A percentile compares a stretch with the other conserved stretches of the same genome.
Evolutionary conservation across 2,329 filamentous ascomycete species (phyloP).

Genomic region (Nemania bipapillata): DNA sequence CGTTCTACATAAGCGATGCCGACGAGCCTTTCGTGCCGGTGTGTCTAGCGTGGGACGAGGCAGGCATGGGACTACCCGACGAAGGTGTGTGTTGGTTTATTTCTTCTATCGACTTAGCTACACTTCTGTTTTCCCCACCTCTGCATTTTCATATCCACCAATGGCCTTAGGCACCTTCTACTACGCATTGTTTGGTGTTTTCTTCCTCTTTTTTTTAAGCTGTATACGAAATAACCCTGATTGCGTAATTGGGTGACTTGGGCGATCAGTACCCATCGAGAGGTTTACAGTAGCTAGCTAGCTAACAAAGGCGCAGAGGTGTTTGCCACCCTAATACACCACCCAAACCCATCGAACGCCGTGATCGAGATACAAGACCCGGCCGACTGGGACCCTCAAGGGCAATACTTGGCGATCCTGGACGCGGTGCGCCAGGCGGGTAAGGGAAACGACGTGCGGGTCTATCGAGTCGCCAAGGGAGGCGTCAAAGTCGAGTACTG

Average conservation of each 20-base stretch:
- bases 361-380: conserved; percentile 73
- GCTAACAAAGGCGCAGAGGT: conserved; percentile 63
- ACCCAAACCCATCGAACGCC: conserved; percentile 63
- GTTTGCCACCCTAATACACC: conserved; percentile 74
- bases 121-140: background rate
- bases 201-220: too few relatives aligned
- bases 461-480: conserved; percentile 76
- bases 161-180: too few relatives aligned
- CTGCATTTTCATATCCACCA: too few relatives aligned
- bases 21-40: conserved; percentile 88
- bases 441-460: conserved; percentile 73
- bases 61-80: conserved; percentile 64
- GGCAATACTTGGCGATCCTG: conserved; percentile 75
- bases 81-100: conserved; percentile 67
- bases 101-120: background rate
- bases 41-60: conserved; percentile 69
- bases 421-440: conserved; percentile 74
- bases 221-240: too few relatives aligned
- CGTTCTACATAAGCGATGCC: conserved; percentile 80
- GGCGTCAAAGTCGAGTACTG: conserved; percentile 80
- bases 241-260: background rate
- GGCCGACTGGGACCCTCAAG: conserved; percentile 76
- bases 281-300: background rate
- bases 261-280: background rate
- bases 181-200: too few relatives aligned